Base-by-base conservation (phyloP, 768 basidiomycete species). In the Amanita subjunquillea region DNA sequence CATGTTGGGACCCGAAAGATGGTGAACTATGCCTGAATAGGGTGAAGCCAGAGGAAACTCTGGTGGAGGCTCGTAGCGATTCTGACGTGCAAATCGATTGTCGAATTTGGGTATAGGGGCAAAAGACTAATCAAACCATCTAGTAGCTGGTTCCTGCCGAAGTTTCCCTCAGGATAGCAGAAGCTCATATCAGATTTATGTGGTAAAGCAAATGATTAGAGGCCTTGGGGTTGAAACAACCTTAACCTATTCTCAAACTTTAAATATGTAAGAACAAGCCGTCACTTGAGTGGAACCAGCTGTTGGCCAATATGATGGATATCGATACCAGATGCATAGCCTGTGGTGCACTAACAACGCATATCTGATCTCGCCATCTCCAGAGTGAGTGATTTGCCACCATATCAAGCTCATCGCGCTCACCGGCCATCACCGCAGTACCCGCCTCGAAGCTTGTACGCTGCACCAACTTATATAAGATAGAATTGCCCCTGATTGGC, bases 21-120 rank as follows among this genome's bases (percentile, higher is more conserved):
- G 83, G 83, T 85, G 83, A 85, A 85, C 82, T 85, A 85, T 86
- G 82, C 69, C 69, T 85, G 83, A 82, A 80, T 83, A 86, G 83
- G 83, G 83, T 76, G 82, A 86, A 87, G 86, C 85, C 86, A 88
- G 85, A 85, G 87, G 85, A 88, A 88, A 89, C 87, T 85, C 85
- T 87, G 86, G 84, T 88, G 85, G 85, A 87, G 83, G 86, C 83
- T 85, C 81, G 82, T 85, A 88, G 87, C 85, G 81, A 83, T 89
- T 87, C 87, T 89, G 87, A 87, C 83, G 83, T 88, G 87, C 87
- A 89, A 88, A 88, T 88, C 85, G 82, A 87, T 88, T 82, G 85
- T 87, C 82, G 74, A 85, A 88, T 83, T 85, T 87, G 85, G 84
- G 85, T 87, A 87, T 88, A 87, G 86, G 86, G 87, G 85, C 82